Base-by-base conservation (phyloP, 768 basidiomycete genomes). In the Hericium coralloides region DNA sequence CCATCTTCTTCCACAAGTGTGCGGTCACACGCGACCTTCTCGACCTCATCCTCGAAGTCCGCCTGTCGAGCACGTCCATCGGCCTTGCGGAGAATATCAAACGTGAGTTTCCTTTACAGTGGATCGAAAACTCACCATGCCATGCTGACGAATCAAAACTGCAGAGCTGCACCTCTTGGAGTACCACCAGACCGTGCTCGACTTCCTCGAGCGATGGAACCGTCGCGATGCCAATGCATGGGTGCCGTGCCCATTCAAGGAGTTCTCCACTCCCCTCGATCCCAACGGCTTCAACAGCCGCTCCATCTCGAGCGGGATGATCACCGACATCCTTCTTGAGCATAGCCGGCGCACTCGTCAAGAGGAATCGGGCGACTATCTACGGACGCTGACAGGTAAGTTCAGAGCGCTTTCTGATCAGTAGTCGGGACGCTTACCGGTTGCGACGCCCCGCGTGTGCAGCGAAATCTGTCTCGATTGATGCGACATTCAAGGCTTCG, bases 151-250 rank as follows among this genome's bases (percentile, higher is more conserved):
- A 64, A 59, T 43, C 63, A 60, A 7, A n/a, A 22, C 49, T 31
- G 3, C 41, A 63, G 66, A 67, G 41, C 60, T 68, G 1, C 64
- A 68, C 52, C 57, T 66, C 10, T 52, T 63, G 8, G 59, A 63
- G 47, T 62, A 65, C 41, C 38, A 60, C n/a, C 51, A 63, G 37
- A 31, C 52, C 22, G 43, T 52, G 23, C 55, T 65, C 0, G 62
- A 63, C 7, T 67, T 63, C 54, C 58, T 67, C 15, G 38, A 60
- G 22, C 17, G 22, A 31, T 60, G 45, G 45, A 23, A 18, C 10
- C 20, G 59, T 23, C 47, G 20, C 25, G 18, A 47, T 17, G 53
- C n/a, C 20, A 43, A 43, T 5, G 5, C 18, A 49, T 37, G 23
- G 31, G 25, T 12, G 12, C 18, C 2, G 25, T 15, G 14, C 5